Base-by-base conservation (phyloP, 2,329 filamentous ascomycete species). In the Colletotrichum camelliae region DNA sequence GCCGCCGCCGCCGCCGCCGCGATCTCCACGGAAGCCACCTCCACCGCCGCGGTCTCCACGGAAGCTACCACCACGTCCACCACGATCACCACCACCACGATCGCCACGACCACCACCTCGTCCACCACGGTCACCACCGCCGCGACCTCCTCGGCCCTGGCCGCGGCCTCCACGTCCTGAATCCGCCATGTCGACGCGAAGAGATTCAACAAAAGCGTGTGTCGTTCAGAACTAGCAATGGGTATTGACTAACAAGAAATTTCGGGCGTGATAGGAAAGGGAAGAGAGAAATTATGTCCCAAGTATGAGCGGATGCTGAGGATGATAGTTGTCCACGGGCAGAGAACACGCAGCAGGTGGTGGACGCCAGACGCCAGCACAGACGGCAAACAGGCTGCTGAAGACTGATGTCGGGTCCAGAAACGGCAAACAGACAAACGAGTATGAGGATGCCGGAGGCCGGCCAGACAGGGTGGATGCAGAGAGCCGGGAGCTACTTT, bases 21-120 rank as follows among this genome's bases (percentile, higher is more conserved):
- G 73, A 8, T 77, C 67, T 9, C 77, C 78, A 24, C 77, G 70
- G 57, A 77, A 79, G 33, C 67, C 57, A 24, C 77, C 72, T 4
- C 73, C 68, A 60, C 75, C 77, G 58, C 78, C 39, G 43, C 67
- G 67, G n/a, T 72, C 75, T 37, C 78, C 79, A 16, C 80, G 75
- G 16, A 39, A 39, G 39, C 78, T 68, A 37, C 77, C 67, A 18
- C 74, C 70, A 10, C 67, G 62, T 27, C 74, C 70, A 39, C 37
- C 37, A 4, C 66, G 60, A 7, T 71, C 68, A 60, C 75, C 66
- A 12, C 74, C 77, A 48, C 78, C 39, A 55, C 67, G 67, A 21
- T 72, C 75, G 33, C 78, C 79, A 13, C 80, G 74, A 39, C 78
- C 67, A 35, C 77, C 68, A 18, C 75, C 71, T 5, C 67, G 64